Conservation (phyloP, 331 rosid genomes). For the Pyrus hybrid region DNA sequence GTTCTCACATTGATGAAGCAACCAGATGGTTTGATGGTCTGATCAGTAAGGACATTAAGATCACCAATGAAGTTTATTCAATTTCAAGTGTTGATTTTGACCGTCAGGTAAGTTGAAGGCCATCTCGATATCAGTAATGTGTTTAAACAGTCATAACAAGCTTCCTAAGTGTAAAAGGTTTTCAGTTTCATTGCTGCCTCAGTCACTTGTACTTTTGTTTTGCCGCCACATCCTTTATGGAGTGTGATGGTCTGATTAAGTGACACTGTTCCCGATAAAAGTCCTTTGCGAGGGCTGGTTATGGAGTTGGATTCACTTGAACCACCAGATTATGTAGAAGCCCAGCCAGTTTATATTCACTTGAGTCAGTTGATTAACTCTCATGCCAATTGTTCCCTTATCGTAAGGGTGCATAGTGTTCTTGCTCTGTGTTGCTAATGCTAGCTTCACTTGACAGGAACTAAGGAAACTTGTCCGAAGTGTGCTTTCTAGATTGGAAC, state of each 20-base stretch:
- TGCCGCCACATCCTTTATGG: background rate
- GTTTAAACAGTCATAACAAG: background rate
- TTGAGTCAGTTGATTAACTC: background rate
- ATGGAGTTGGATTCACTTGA: background rate
- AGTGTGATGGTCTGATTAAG: background rate
- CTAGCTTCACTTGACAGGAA: slow-evolving; percentile 43
- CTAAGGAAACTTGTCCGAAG: slow-evolving; percentile 68
- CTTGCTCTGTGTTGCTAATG: background rate
- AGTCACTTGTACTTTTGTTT: background rate
- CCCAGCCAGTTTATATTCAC: background rate
- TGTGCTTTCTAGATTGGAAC: slow-evolving; percentile 45
- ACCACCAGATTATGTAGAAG: too few relatives aligned
- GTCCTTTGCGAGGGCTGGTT: background rate
- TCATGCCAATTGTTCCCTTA: background rate
- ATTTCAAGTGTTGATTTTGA: slow-evolving; percentile 72
- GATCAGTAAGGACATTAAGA: slow-evolving; percentile 47
- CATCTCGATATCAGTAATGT: background rate
- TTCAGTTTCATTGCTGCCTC: background rate
- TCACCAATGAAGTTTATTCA: slow-evolving; percentile 81
- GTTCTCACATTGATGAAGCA: slow-evolving; percentile 33
- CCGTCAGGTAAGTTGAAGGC: slow-evolving; percentile 56
- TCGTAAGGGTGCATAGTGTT: background rate
- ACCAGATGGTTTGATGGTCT: slow-evolving; percentile 81
- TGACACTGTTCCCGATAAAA: background rate
- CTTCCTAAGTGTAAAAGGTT: background rate